A percentile compares a stretch with the other conserved stretches of the same genome.
These are phyloP conservation scores for Cladosporium sphaerospermum DNA, from an alignment of 2,329 filamentous ascomycete species.

Conservation along the genomic window DNA sequence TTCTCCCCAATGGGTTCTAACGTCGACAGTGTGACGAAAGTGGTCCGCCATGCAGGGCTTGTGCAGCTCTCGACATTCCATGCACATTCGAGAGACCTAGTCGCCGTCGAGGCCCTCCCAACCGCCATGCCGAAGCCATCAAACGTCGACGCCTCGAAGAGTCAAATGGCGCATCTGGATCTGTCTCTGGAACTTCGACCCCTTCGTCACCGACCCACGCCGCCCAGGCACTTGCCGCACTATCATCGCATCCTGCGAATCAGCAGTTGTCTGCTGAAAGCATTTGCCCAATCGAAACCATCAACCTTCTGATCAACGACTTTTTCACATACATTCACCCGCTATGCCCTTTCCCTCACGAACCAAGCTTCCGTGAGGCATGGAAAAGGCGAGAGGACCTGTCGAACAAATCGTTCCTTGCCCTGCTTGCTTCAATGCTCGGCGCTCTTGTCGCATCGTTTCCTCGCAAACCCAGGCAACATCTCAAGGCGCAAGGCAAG, in stretches of 20 bases:
- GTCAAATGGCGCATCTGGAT: constrained; percentile 19
- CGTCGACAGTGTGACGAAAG: constrained; percentile 54
- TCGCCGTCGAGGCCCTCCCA: constrained; percentile 58
- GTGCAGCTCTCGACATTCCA: constrained; percentile 58
- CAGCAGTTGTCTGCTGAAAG: constrained; percentile 54
- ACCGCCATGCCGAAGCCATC: constrained; percentile 60
- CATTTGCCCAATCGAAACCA: constrained; percentile 62
- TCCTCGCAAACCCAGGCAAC: constrained; percentile 62
- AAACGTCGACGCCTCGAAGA: constrained; percentile 53
- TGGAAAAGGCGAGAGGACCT: constrained; percentile 63
- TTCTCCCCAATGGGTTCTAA: constrained; percentile 8
- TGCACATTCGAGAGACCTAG: constrained; percentile 62
- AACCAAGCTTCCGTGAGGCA: constrained; percentile 66
- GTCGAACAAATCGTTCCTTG: constrained; percentile 60
- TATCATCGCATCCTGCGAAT: constrained; percentile 39
- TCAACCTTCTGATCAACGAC: constrained; percentile 68
- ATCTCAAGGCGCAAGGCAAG: constrained; percentile 61
- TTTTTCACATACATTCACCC: constrained; percentile 81
- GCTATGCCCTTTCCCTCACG: constrained; percentile 69
- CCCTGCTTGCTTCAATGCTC: constrained; percentile 68
- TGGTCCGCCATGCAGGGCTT: constrained; percentile 61
- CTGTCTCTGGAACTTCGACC: constrained; percentile 37
- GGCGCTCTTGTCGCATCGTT: constrained; percentile 68
- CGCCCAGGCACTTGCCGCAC: constrained; percentile 46
- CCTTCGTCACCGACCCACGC: constrained; percentile 49